Base-by-base conservation (phyloP, 768 basidiomycete genomes). In the Podaxis rugospora region DNA sequence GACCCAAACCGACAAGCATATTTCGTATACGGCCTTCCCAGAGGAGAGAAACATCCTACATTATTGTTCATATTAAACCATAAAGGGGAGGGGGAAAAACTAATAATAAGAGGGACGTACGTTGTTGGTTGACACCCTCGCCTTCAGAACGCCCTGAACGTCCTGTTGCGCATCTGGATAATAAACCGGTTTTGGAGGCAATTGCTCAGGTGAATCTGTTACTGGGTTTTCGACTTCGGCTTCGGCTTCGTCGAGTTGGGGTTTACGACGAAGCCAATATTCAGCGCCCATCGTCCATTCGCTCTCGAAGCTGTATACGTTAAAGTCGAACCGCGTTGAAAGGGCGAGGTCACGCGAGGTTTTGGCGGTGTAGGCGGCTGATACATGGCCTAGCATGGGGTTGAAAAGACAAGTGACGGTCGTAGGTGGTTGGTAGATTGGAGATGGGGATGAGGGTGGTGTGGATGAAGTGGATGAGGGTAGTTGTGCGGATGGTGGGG, bases 281-380 rank as follows among this genome's bases (percentile, higher is more conserved):
- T 98, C 95, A 1, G 91, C 89, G 2, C 96, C 96, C 77, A 98
- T 84, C 9, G 92, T 89, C 89, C 95, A 90, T 71, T 98, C 95
- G 72, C 93, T 95, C 66, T 96, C 93, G 72, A 94, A 98, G 73
- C 92, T 95, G 71, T 98, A 97, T 27, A 95, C 84, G 68, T 98
- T 98, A 75, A 98, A 94, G 70, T 98, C 94, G 69, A 95, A 98
- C 21, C 93, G 86, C 0, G 93, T 90, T 53, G 92, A 92, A 18
- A 98, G 71, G 0, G 93, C 86, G 44, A 98, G 83, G 70, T 96
- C 92, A 11, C 83, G 83, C 4, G 92, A 91, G 7, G 93, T 88
- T 55, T 88, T 90, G 2, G 95, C 93, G 0, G 93, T 89, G 70
- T 98, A 98, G 39, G 95, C 93, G 5, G 90, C 82, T 1, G 93